Conservation (phyloP, 164 flowering plant genomes). For the Piper betle region DNA sequence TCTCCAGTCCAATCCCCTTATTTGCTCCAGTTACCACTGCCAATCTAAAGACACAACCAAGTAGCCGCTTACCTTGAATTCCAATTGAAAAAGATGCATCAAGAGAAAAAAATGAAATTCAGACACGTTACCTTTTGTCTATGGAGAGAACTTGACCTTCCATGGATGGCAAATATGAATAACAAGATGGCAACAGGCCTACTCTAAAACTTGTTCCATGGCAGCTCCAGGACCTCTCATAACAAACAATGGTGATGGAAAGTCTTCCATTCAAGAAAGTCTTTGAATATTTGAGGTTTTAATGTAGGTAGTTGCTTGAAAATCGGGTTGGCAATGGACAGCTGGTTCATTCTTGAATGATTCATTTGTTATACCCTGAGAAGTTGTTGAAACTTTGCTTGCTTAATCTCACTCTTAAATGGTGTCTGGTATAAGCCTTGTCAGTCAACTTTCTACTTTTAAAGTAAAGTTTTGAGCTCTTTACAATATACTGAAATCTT, state of each 20-base stretch:
- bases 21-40: conserved; percentile 68
- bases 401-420: no score
- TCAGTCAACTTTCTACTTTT: not conserved
- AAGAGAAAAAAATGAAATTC: not conserved
- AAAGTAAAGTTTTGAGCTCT: no score
- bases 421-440: not conserved
- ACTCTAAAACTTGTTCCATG: not conserved
- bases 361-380: not conserved
- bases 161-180: not conserved
- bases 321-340: not conserved
- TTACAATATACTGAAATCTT: no score
- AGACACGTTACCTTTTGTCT: not conserved
- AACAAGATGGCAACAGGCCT: no score
- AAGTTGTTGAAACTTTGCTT: not conserved
- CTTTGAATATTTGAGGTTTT: not conserved
- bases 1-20: conserved; percentile 56
- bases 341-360: not conserved
- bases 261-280: not conserved
- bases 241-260: not conserved
- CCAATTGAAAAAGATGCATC: not conserved
- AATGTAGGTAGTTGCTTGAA: not conserved
- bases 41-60: conserved; percentile 11
- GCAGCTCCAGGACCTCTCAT: not conserved
- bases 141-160: not conserved
- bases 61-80: not conserved